Conservation (phyloP, 805 yeast species). For the Tetrapisispora iriomotensis region DNA sequence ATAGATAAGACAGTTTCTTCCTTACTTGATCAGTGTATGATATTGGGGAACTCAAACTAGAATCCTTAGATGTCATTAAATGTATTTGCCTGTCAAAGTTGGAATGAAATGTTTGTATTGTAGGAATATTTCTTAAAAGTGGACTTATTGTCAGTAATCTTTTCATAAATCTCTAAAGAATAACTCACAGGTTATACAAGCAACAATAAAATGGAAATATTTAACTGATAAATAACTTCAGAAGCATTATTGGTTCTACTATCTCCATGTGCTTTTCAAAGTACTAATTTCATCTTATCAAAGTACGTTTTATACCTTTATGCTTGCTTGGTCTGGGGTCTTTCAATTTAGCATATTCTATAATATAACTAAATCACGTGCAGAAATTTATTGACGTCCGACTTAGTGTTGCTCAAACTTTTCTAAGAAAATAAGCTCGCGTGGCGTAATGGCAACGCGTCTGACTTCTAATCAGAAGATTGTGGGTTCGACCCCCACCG, state of each 20-base stretch:
- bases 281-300: background rate
- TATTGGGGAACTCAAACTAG: background rate
- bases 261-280: background rate
- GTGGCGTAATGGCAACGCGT: constrained; percentile 45
- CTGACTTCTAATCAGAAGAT: constrained; percentile 43
- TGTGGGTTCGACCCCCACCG: constrained; percentile 44
- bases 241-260: background rate
- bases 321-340: too few species aligned
- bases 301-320: too few species aligned
- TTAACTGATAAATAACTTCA: too few species aligned
- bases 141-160: too few species aligned
- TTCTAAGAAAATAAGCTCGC: constrained; percentile 27
- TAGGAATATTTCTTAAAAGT: too few species aligned
- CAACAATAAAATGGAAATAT: too few species aligned
- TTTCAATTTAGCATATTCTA: too few species aligned
- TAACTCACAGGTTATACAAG: too few species aligned
- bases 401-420: background rate
- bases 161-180: too few species aligned
- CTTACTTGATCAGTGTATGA: background rate
- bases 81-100: too few species aligned
- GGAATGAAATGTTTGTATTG: too few species aligned
- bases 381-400: background rate
- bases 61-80: too few species aligned
- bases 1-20: constrained; percentile 4
- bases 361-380: background rate